These are phyloP conservation scores for Lasiosphaeriaceae sp. DNA, from an alignment of 495 filamentous ascomycete species.

Conservation along the genomic window DNA sequence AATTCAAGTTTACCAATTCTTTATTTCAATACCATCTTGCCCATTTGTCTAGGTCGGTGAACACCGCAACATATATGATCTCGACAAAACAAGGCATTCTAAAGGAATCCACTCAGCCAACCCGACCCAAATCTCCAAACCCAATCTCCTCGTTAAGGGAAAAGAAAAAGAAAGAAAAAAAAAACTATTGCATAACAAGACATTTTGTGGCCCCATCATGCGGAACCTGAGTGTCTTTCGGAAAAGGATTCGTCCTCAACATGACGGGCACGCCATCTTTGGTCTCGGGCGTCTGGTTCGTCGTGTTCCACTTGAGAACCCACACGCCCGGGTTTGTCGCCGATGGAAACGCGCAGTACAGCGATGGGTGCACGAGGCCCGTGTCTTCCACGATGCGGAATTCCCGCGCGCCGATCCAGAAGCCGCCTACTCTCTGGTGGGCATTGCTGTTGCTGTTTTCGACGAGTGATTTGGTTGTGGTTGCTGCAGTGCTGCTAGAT, in stretches of 20 bases:
- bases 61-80: too few relatives aligned
- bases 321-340: not conserved
- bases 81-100: not conserved
- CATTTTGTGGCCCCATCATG: not conserved
- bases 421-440: not conserved
- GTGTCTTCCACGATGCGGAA: not conserved
- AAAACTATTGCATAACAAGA: not conserved
- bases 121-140: too few relatives aligned
- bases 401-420: not conserved
- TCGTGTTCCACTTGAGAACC: conserved; percentile 7
- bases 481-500: too few relatives aligned
- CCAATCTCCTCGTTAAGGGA: too few relatives aligned
- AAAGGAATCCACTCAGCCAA: too few relatives aligned
- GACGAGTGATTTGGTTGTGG: too few relatives aligned
- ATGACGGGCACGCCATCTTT: conserved; percentile 3
- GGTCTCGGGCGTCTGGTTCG: conserved; percentile 7
- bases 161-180: too few relatives aligned
- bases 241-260: not conserved
- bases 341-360: conserved; percentile 7
- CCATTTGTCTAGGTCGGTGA: too few relatives aligned
- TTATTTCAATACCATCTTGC: too few relatives aligned
- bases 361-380: not conserved
- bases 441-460: too few relatives aligned
- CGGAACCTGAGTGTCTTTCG: not conserved
- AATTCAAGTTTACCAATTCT: too few relatives aligned